Percentiles rank a stretch among this genome's conserved stretches.
Conservation (phyloP, 176 grass and related monocot species). For the Carex cristatella region DNA sequence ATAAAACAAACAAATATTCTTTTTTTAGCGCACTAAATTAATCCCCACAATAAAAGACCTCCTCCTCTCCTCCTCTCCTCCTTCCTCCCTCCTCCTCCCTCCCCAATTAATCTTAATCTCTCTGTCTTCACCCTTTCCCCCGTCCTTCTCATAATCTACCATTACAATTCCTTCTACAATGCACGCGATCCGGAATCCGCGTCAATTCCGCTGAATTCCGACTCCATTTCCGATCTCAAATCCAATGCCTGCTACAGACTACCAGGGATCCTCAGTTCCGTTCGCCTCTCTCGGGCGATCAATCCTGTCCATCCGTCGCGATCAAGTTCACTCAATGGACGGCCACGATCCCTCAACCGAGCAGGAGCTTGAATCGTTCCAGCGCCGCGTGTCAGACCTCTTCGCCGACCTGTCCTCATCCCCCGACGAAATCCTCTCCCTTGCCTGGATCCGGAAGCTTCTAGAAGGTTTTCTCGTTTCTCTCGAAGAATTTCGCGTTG, state of each 20-base stretch:
- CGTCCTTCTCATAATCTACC: no score
- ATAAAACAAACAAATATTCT: background rate
- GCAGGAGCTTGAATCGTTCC: slow-evolving; percentile 64
- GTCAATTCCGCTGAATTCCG: background rate
- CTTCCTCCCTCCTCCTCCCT: background rate
- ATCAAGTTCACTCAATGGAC: slow-evolving; percentile 42
- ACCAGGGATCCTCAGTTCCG: slow-evolving; percentile 53
- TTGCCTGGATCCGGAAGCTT: slow-evolving; percentile 65
- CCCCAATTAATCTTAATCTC: background rate
- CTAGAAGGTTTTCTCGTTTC: slow-evolving; percentile 66
- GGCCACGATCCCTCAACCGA: background rate
- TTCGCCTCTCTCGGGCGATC: slow-evolving; percentile 67
- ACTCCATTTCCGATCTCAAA: slow-evolving; percentile 13
- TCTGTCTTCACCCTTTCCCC: background rate
- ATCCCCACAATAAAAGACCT: background rate
- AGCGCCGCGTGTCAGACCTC: slow-evolving; percentile 37
- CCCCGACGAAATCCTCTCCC: slow-evolving; percentile 35
- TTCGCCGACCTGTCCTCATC: slow-evolving; percentile 40
- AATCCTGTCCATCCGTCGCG: slow-evolving; percentile 51
- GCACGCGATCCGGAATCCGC: background rate
- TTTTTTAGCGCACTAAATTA: slow-evolving; percentile 7
- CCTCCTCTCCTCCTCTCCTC: background rate
- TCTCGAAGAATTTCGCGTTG: slow-evolving; percentile 57
- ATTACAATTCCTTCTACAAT: background rate
- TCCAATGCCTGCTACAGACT: slow-evolving; percentile 77